Evolutionary conservation across 371 early-diverging fungal species (phyloP).

Genomic region (Mortierella sp.): DNA sequence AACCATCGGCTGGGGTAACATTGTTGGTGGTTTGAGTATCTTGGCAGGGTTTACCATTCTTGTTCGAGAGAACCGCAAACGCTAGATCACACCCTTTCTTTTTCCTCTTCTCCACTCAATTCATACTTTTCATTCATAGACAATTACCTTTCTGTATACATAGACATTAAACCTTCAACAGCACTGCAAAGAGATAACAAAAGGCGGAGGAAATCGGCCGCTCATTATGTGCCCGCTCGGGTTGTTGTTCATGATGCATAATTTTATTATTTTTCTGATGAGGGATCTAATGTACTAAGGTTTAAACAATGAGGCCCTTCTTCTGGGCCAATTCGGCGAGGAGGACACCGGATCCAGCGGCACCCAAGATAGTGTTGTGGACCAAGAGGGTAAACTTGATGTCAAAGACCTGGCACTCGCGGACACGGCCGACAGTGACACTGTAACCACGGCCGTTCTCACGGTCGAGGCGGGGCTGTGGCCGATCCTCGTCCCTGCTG

Average conservation of each 20-base stretch:
- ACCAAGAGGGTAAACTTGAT: slow-evolving; percentile 91
- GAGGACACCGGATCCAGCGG: slow-evolving; percentile 94
- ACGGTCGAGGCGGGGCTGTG: slow-evolving; percentile 96
- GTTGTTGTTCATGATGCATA: neutral
- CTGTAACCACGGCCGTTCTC: slow-evolving; percentile 87
- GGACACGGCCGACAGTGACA: slow-evolving; percentile 92
- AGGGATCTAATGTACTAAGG: neutral
- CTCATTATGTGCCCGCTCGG: neutral
- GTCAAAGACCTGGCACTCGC: slow-evolving; percentile 88
- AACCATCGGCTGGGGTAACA: slow-evolving; percentile 44
- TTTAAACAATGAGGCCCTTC: slow-evolving; percentile 69
- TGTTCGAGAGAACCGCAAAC: slow-evolving; percentile 47
- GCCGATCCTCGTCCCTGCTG: slow-evolving; percentile 82
- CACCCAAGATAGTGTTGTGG: slow-evolving; percentile 97
- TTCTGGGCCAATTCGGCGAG: slow-evolving; percentile 95
- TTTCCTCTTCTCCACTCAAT: neutral
- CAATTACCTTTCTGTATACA: neutral
- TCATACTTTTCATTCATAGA: neutral
- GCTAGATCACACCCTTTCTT: neutral
- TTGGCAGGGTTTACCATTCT: slow-evolving; percentile 56
- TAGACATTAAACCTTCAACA: neutral
- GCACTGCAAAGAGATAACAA: neutral
- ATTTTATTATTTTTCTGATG: slow-evolving; percentile 1
- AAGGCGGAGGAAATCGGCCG: slow-evolving; percentile 4
- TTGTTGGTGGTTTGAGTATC: slow-evolving; percentile 57